These are phyloP conservation scores for Colletotrichum spinosum DNA, from an alignment of 2,329 filamentous ascomycete species.

Conservation along the genomic window DNA sequence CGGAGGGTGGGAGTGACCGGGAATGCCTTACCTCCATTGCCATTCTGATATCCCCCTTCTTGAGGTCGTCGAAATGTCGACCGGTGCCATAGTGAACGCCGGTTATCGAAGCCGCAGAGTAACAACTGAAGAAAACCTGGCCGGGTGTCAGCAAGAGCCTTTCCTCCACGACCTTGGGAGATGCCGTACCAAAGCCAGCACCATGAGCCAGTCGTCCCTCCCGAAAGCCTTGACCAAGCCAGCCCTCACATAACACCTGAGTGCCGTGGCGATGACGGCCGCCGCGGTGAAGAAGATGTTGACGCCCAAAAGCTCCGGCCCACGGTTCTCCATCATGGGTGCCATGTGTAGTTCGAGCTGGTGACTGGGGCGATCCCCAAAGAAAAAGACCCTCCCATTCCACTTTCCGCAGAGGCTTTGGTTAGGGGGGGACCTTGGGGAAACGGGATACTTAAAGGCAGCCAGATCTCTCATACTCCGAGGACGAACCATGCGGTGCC, in stretches of 20 bases:
- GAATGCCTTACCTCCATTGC: constrained; percentile 49
- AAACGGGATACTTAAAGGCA: background rate
- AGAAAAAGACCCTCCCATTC: constrained; percentile 24
- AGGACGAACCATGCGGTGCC: background rate
- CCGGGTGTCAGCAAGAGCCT: background rate
- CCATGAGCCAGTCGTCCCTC: constrained; percentile 54
- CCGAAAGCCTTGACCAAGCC: constrained; percentile 52
- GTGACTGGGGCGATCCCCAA: constrained; percentile 20
- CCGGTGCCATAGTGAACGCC: constrained; percentile 56
- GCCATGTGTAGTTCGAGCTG: constrained; percentile 14
- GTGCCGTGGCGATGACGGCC: constrained; percentile 43
- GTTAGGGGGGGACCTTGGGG: background rate
- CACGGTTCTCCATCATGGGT: constrained; percentile 44
- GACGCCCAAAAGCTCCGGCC: constrained; percentile 48
- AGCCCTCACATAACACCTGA: constrained; percentile 50
- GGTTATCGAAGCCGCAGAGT: constrained; percentile 46
- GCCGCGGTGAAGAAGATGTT: constrained; percentile 44
- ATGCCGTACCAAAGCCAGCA: constrained; percentile 46
- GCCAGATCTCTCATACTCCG: constrained; percentile 6
- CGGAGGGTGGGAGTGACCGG: background rate
- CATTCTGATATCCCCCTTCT: constrained; percentile 39
- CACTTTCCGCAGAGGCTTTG: constrained; percentile 7
- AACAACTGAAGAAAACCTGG: constrained; percentile 51
- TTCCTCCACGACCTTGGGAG: too few relatives aligned
- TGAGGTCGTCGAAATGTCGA: constrained; percentile 48